Base-by-base conservation (phyloP, 768 basidiomycete genomes). In the Russula ochroleuca region DNA sequence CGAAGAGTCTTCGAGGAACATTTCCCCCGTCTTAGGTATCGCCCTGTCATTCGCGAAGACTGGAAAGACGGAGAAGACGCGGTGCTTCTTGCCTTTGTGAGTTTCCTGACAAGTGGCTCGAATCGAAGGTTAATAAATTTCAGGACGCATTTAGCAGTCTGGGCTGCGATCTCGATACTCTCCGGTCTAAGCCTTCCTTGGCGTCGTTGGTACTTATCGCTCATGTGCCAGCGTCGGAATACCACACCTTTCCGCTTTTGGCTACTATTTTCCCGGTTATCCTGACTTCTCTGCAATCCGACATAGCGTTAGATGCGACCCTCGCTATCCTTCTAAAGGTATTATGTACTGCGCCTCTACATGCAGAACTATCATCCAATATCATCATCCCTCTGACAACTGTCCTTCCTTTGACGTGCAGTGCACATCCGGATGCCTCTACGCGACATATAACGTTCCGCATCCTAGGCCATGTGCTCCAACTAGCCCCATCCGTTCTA, bases 361-460 rank as follows among this genome's bases (percentile, higher is more conserved):
- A 48, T 13, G 31, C 59, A n/a, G 68, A 64, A 19, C 64, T 80
- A 28, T 71, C 81, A 2, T 73, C 78, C 5, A 83, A 85, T 2
- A 70, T 84, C 1, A 72, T 80, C 5, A 68, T 75, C 5, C 79
- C 83, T 2, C 76, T 89, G 1, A 77, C 77, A 45, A 75, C 77
- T 5, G 68, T 83, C 10, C 73, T 90, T 33, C 80, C 85, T 1
- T 74, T 78, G 3, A 68, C 90, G 35, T 84, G 86, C 14, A 84
- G 85, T 68, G 79, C 76, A 2, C 86, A 90, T 69, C 80, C 85
- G 4, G 81, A 88, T 61, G 73, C 86, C 2, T 70, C 76, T 40
- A 75, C 79, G 25, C 80, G 90, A 21, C 83, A 88, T 65, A 77
- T 85, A 61, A 75, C 79, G 7, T 85, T 88, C 72, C 84, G 86